Conservation (phyloP, 1,139 yeast genomes). For the Hemisphaericaspora lyxosophila region DNA sequence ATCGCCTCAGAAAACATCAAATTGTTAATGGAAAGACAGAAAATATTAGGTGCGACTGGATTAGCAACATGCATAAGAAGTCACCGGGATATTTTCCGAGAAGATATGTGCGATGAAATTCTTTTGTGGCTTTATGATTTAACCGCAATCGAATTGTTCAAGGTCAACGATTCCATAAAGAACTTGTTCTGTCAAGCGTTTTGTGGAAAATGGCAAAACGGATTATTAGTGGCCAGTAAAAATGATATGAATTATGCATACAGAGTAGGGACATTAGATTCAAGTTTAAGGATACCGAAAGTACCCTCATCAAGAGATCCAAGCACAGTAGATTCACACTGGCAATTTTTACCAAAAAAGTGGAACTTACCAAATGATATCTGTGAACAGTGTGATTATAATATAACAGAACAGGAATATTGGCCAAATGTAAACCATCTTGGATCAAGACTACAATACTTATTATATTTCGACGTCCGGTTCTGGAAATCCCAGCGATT, state of each 20-base stretch:
- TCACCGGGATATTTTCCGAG: constrained; percentile 70
- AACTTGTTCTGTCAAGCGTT: constrained; percentile 57
- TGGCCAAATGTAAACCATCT: constrained; percentile 31
- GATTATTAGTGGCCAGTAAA: constrained; percentile 25
- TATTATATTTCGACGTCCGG: constrained; percentile 67
- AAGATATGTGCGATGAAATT: constrained; percentile 77
- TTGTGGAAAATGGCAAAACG: constrained; percentile 55
- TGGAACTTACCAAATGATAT: constrained; percentile 47
- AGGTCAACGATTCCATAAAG: constrained; percentile 48
- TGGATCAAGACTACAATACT: constrained; percentile 78
- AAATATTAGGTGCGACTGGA: constrained; percentile 56
- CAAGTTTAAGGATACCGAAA: constrained; percentile 35
- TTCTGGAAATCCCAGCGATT: constrained; percentile 69
- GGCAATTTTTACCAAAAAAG: constrained; percentile 36
- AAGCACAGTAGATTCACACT: constrained; percentile 22
- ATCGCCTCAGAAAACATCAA: constrained; percentile 53
- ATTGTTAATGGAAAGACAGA: constrained; percentile 54
- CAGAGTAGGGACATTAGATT: constrained; percentile 34
- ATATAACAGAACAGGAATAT: constrained; percentile 29
- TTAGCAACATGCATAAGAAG: constrained; percentile 67
- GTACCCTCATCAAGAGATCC: constrained; percentile 15
- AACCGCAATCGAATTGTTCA: constrained; percentile 54
- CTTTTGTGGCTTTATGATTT: constrained; percentile 64
- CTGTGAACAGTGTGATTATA: constrained; percentile 48
- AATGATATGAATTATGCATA: constrained; percentile 20